These are phyloP conservation scores for Thielaviopsis populi DNA, from an alignment of 2,329 filamentous ascomycete species.

Conservation along the genomic window DNA sequence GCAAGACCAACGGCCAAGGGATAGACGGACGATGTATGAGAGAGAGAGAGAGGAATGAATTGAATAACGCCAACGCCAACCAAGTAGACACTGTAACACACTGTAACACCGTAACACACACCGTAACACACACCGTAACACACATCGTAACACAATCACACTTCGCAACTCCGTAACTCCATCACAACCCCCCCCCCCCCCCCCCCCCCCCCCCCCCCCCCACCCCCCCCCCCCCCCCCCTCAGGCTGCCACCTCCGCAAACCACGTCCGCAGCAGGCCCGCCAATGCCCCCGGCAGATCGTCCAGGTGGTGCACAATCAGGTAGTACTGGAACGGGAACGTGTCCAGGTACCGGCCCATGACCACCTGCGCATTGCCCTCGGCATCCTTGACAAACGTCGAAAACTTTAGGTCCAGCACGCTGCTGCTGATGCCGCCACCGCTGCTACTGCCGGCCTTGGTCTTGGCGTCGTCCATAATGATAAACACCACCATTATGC, in stretches of 20 bases:
- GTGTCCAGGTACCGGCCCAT: constrained; percentile 86
- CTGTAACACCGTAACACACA: not conserved
- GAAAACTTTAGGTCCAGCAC: constrained; percentile 85
- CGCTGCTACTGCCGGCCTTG: not conserved
- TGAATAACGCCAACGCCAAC: constrained; percentile 1
- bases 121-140: too few species aligned
- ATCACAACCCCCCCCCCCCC: too few species aligned
- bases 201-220: not conserved
- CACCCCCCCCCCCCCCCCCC: not conserved
- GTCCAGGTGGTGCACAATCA: constrained; percentile 82
- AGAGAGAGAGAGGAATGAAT: not conserved
- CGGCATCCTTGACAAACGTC: constrained; percentile 54
- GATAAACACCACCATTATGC: constrained; percentile 97
- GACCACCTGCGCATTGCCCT: constrained; percentile 50
- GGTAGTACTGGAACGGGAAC: constrained; percentile 94
- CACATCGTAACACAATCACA: too few species aligned
- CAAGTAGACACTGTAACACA: not conserved
- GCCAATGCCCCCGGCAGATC: constrained; percentile 83
- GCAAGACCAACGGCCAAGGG: not conserved
- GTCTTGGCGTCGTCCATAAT: constrained; percentile 57
- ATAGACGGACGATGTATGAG: not conserved
- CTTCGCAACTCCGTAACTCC: too few species aligned
- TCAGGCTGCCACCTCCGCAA: constrained; percentile 51
- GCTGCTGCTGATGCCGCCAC: constrained; percentile 37
- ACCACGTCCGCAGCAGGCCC: constrained; percentile 86